A percentile compares a stretch with the other conserved stretches of the same genome.
These are phyloP conservation scores for Eucommia ulmoides DNA, from an alignment of 257 asterid genomes.

Conservation along the genomic window DNA sequence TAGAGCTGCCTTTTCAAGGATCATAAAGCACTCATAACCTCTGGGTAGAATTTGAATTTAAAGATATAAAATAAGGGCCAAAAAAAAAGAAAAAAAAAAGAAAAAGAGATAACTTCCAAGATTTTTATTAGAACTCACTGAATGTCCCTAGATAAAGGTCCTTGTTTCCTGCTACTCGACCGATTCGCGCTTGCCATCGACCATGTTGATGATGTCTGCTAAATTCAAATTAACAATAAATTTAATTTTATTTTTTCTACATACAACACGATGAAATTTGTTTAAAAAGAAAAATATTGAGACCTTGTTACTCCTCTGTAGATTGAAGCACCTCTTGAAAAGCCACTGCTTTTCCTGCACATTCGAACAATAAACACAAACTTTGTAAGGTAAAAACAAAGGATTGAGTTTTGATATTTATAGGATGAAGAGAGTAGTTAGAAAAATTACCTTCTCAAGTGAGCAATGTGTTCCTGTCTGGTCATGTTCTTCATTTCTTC, in stretches of 20 bases:
- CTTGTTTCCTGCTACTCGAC: slow-evolving; percentile 96
- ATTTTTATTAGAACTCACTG: slow-evolving; percentile 72
- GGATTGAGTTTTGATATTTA: no score
- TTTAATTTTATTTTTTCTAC: no score
- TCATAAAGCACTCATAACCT: no score
- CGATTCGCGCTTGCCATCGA: slow-evolving; percentile 98
- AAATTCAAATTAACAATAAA: no score
- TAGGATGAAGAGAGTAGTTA: no score
- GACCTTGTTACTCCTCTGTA: slow-evolving; percentile 99
- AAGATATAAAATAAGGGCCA: no score
- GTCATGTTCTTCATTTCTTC: slow-evolving; percentile 92
- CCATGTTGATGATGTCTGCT: slow-evolving; percentile 99
- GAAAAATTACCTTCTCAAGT: slow-evolving; percentile 84
- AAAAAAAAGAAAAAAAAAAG: no score
- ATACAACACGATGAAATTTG: no score
- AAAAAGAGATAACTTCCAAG: no score
- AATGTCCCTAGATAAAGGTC: slow-evolving; percentile 96
- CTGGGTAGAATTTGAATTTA: no score
- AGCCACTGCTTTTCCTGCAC: slow-evolving; percentile 94
- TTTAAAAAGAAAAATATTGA: no score
- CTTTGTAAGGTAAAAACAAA: neutral
- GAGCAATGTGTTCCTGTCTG: slow-evolving; percentile 92
- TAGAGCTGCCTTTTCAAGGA: no score
- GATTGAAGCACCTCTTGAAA: slow-evolving; percentile 96
- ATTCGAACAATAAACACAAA: neutral